Evolutionary conservation across 1,284 basidiomycete genomes (phyloP), one percentile per base, ranked within the genome.

Genomic region (Sporisorium graminicola): DNA sequence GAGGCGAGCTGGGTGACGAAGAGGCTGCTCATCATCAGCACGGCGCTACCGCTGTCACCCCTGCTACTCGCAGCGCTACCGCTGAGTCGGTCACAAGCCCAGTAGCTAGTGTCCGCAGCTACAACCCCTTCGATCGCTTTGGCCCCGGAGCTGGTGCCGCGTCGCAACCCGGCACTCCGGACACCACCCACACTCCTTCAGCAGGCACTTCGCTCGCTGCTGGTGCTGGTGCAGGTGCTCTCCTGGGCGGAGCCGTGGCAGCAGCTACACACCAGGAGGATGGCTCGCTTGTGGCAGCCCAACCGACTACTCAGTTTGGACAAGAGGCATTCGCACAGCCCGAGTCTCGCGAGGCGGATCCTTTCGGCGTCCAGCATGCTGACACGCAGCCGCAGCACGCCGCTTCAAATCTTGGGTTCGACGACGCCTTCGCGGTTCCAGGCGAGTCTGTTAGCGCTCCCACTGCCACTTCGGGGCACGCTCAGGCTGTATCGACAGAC

Each of bases 61-160:
- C 67, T 33, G 20, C 61, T 18, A 31, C 35, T 20, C 66, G 61
- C 52, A 51, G 46, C 20, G 52, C 42, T 40, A 53, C 58, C 8
- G 47, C 59, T 13, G 73, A 74, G 33, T 52, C 74, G 1, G 78
- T 72, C 31, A 53, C 72, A 4, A 82, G 81, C 52, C 89, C 86
- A 9, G 87, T 82, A 26, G 82, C 82, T 40, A 88, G 87, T 12
- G 83, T 86, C 47, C 92, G 92, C 86, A 95, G 93, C 80, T 96
- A 91, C 81, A 99, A 99, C 85, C 96, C 96, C 0, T 99, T 99
- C 83, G 95, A 95, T 74, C 88, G 92, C 44, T 86, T 95, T 53
- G 73, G 69, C 6, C 14, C 64, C 35, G 58, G 64, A 7, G 59
- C 46, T 20, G 40, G 29, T 24, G 33, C 56, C 22, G 56, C 59